Evolutionary conservation across 2,329 filamentous ascomycete genomes (phyloP).

Genomic region (Ceratocystis alfenasii): DNA sequence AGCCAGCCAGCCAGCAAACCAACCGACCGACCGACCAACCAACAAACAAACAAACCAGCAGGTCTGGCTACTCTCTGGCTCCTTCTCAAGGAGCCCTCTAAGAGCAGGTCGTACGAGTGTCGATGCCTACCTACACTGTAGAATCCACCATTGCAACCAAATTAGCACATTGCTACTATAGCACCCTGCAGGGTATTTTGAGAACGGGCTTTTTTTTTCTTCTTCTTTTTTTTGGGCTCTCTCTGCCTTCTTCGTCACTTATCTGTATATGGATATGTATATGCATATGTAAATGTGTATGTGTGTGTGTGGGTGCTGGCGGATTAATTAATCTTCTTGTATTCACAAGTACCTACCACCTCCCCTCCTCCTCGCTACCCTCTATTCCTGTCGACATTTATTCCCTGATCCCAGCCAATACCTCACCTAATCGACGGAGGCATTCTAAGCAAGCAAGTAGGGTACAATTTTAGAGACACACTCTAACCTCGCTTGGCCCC

Average conservation of each 20-base stretch:
- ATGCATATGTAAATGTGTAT: too few relatives aligned
- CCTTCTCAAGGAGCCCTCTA: neutral
- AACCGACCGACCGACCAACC: too few relatives aligned
- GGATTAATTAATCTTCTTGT: neutral
- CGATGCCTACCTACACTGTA: neutral
- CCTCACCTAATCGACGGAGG: neutral
- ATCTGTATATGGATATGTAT: neutral
- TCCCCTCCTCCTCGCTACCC: neutral
- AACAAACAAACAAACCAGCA: neutral
- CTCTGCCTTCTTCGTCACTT: neutral
- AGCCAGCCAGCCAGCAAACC: too few relatives aligned
- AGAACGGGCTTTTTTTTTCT: neutral
- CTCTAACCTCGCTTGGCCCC: neutral
- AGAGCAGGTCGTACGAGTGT: neutral
- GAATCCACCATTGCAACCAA: neutral
- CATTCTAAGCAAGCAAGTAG: neutral
- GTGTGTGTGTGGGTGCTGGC: neutral
- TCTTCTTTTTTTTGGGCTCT: neutral
- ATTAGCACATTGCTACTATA: slow-evolving; percentile 1
- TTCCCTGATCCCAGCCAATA: neutral
- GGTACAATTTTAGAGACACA: neutral
- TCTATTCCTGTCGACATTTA: neutral
- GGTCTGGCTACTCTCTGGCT: neutral
- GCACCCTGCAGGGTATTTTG: neutral
- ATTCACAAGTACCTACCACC: neutral